Conservation (phyloP, 345 rosid species). For the Kernera saxatilis region DNA sequence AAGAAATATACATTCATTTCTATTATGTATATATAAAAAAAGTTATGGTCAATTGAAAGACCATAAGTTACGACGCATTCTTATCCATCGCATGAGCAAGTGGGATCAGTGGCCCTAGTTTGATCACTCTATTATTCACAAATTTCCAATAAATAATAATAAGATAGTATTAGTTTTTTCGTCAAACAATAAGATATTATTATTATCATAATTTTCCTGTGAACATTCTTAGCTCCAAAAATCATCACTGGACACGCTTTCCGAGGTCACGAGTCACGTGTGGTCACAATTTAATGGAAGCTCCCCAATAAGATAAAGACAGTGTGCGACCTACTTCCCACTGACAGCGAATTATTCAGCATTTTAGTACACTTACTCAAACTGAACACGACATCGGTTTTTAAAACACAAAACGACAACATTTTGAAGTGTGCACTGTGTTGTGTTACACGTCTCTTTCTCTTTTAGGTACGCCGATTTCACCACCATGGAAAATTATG, state of each 20-base stretch:
- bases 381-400: background rate
- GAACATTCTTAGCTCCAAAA: background rate
- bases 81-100: conserved; percentile 4
- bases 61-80: background rate
- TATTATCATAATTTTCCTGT: background rate
- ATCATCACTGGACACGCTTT: background rate
- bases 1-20: too few species aligned
- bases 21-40: background rate
- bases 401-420: background rate
- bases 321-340: background rate
- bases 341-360: background rate
- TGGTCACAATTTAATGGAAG: background rate
- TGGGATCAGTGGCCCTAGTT: background rate
- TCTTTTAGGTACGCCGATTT: conserved; percentile 6
- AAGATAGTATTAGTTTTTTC: background rate
- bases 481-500: background rate
- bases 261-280: background rate
- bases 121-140: background rate
- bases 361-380: background rate
- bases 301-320: background rate
- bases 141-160: background rate
- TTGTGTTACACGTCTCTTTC: background rate
- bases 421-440: background rate
- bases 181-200: background rate
- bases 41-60: background rate